Evolutionary conservation across 306 rosid genomes (phyloP).

Genomic region (Quercus ilex): DNA sequence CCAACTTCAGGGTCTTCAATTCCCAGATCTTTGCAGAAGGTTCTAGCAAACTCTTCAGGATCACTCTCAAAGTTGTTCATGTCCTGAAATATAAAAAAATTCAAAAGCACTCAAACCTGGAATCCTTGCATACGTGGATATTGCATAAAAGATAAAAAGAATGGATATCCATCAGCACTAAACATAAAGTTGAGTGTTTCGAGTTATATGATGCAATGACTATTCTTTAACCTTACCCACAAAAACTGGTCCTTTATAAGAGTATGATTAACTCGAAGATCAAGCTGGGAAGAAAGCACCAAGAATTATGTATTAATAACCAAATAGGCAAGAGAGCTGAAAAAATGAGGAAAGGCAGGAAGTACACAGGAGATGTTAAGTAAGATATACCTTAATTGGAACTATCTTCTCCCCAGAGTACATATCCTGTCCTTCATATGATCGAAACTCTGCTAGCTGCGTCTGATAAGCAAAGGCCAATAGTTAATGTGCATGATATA

Average conservation of each 20-base stretch:
- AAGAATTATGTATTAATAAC: background rate
- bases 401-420: conserved; percentile 82
- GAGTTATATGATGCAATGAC: background rate
- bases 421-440: conserved; percentile 91
- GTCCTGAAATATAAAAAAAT: conserved; percentile 50
- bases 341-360: background rate
- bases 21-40: conserved; percentile 77
- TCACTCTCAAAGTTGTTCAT: conserved; percentile 93
- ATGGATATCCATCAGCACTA: background rate
- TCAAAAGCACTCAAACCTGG: conserved; percentile 11
- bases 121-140: conserved; percentile 5
- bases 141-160: conserved; percentile 4
- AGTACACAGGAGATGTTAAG: background rate
- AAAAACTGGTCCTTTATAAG: conserved; percentile 87
- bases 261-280: conserved; percentile 88
- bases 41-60: conserved; percentile 91
- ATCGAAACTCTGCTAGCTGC: conserved; percentile 72
- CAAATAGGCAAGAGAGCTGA: background rate
- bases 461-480: conserved; percentile 45
- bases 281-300: conserved; percentile 53
- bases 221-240: conserved; percentile 62
- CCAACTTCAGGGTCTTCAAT: conserved; percentile 94
- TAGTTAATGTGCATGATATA: background rate
- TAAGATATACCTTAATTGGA: conserved; percentile 65
- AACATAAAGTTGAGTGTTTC: background rate